A percentile compares a stretch with the other conserved stretches of the same genome.
Evolutionary conservation across 2,329 filamentous ascomycete genomes (phyloP).

Genomic region (Penicillium sp.): DNA sequence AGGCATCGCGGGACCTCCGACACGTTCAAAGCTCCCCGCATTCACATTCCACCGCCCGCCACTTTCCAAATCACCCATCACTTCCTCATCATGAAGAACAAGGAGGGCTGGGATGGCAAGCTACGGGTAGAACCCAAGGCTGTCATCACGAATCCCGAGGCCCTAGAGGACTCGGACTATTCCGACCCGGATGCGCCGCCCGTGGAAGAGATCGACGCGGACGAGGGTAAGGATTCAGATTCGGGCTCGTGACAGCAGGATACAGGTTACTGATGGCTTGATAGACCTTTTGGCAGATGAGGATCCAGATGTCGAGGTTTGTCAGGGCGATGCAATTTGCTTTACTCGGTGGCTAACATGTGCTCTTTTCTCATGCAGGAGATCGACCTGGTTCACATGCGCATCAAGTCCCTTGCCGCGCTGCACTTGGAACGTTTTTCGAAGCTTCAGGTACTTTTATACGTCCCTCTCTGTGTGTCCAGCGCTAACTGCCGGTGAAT

Average conservation of each 20-base stretch:
- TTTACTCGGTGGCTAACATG: neutral
- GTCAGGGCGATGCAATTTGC: neutral
- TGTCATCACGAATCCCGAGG: constrained; percentile 70
- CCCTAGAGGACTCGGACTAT: constrained; percentile 77
- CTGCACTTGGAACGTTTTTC: constrained; percentile 80
- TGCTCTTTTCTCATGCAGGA: constrained; percentile 50
- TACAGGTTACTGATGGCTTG: constrained; percentile 8
- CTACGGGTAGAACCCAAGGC: constrained; percentile 60
- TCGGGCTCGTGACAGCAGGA: neutral
- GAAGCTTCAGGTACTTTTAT: constrained; percentile 54
- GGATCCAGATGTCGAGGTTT: constrained; percentile 50
- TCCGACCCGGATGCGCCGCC: constrained; percentile 65
- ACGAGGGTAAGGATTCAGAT: constrained; percentile 58
- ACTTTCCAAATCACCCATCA: constrained; percentile 7
- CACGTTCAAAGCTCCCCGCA: constrained; percentile 22
- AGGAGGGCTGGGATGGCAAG: constrained; percentile 46
- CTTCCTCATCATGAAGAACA: constrained; percentile 35
- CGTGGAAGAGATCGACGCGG: constrained; percentile 70
- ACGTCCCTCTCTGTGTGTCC: constrained; percentile 1
- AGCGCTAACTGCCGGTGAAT: constrained; percentile 2
- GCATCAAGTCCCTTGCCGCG: constrained; percentile 69
- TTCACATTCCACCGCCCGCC: constrained; percentile 18
- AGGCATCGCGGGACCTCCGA: constrained; percentile 3
- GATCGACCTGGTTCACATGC: constrained; percentile 84
- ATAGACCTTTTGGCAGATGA: constrained; percentile 57